phyloP scores from a whole-genome alignment of 768 basidiomycete genomes.

The Trametes villosa region DNA sequence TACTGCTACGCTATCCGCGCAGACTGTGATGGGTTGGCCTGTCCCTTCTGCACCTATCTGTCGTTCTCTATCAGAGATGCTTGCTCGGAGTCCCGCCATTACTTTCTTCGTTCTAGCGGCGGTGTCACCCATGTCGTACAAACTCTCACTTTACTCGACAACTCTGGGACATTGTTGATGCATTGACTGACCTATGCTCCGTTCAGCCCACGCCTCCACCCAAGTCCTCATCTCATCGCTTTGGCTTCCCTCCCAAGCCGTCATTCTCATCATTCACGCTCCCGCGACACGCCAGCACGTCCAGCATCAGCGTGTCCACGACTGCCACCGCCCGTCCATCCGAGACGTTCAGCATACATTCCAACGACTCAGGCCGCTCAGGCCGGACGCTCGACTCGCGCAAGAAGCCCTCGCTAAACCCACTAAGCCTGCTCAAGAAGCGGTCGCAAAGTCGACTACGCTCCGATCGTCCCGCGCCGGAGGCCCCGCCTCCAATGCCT shows the following conservation, averaged over 20 bases:
- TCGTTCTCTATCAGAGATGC: too few relatives aligned
- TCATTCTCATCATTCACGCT: conserved; percentile 48
- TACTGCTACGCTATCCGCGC: too few relatives aligned
- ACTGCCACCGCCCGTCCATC: conserved; percentile 26
- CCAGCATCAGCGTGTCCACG: conserved; percentile 27
- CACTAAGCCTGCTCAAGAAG: conserved; percentile 46
- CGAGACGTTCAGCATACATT: conserved; percentile 31
- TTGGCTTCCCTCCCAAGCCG: conserved; percentile 44
- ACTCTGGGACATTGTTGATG: too few relatives aligned
- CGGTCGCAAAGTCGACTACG: conserved; percentile 46
- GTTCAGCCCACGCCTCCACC: conserved; percentile 50
- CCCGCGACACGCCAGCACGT: conserved; percentile 38
- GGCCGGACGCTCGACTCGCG: conserved; percentile 42
- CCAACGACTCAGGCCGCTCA: conserved; percentile 25
- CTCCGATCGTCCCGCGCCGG: conserved; percentile 41
- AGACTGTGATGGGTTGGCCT: too few relatives aligned
- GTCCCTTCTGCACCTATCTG: too few relatives aligned
- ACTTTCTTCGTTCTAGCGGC: too few relatives aligned
- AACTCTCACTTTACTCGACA: neutral
- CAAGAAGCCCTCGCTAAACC: conserved; percentile 54
- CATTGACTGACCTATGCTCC: neutral
- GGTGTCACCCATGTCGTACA: too few relatives aligned
- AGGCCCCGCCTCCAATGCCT: conserved; percentile 31
- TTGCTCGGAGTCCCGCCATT: too few relatives aligned
- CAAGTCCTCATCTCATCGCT: conserved; percentile 38